Evolutionary conservation across 2,329 filamentous ascomycete species (phyloP).

Genomic region (Aspergillus sp.): DNA sequence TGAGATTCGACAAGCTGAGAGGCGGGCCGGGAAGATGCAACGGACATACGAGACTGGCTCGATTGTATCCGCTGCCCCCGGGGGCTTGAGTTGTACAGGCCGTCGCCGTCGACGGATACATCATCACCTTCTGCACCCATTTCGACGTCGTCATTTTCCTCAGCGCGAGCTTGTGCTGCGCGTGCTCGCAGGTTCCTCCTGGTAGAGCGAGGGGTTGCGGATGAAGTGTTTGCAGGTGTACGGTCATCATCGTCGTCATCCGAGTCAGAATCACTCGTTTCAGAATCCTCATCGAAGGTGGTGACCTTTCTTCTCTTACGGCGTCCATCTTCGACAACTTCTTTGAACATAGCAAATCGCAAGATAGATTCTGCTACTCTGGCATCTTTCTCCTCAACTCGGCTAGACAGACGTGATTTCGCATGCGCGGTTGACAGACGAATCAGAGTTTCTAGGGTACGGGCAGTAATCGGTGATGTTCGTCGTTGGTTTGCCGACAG

Average conservation of each 20-base stretch:
- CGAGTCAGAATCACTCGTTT: constrained; percentile 41
- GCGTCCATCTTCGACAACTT: constrained; percentile 76
- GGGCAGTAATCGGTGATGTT: constrained; percentile 92
- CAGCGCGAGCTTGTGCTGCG: constrained; percentile 37
- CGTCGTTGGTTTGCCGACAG: constrained; percentile 90
- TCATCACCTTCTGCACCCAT: constrained; percentile 52
- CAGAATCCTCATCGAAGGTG: constrained; percentile 61
- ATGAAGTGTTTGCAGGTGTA: constrained; percentile 23
- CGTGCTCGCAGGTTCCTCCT: constrained; percentile 33
- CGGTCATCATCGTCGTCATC: constrained; percentile 33
- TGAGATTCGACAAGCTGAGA: constrained; percentile 67
- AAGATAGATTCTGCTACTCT: constrained; percentile 84
- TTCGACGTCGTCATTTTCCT: constrained; percentile 42
- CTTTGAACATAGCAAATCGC: constrained; percentile 95
- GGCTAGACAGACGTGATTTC: constrained; percentile 82
- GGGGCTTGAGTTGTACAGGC: constrained; percentile 55
- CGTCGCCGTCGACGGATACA: constrained; percentile 52
- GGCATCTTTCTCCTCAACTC: constrained; percentile 88
- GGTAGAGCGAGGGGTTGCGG: constrained; percentile 34
- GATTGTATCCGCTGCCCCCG: constrained; percentile 41
- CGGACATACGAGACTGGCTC: constrained; percentile 60
- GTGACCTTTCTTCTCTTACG: constrained; percentile 80
- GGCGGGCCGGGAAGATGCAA: constrained; percentile 76
- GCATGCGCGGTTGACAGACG: constrained; percentile 95
- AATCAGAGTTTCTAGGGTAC: constrained; percentile 97